Evolutionary conservation across 305 asterid genomes (phyloP).

Genomic region (Fraxinus albicans): DNA sequence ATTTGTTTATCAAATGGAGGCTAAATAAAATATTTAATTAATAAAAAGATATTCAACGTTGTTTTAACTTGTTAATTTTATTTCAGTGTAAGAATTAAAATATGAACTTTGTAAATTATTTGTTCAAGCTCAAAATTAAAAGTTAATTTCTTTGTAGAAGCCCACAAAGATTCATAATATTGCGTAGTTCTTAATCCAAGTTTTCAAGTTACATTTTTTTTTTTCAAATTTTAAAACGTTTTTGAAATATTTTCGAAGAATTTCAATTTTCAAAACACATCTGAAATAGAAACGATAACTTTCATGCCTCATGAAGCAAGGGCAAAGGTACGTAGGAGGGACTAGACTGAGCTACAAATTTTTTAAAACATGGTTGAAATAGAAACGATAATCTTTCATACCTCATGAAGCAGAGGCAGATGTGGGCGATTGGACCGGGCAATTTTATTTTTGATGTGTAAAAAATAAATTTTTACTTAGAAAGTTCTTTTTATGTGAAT

Average conservation of each 20-base stretch:
- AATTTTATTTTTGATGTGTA: too few relatives aligned
- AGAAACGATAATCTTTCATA: not conserved
- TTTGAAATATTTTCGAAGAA: too few relatives aligned
- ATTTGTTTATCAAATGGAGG: not conserved
- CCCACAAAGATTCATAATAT: not conserved
- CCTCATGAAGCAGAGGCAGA: not conserved
- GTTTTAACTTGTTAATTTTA: not conserved
- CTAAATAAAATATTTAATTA: not conserved
- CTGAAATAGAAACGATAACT: not conserved
- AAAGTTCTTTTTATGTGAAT: too few relatives aligned
- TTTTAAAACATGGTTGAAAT: too few relatives aligned
- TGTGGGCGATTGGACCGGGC: too few relatives aligned
- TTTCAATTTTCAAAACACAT: too few relatives aligned
- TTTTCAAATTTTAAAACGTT: too few relatives aligned
- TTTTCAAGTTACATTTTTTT: too few relatives aligned
- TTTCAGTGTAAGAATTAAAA: not conserved
- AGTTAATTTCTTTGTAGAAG: not conserved
- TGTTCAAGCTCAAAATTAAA: not conserved
- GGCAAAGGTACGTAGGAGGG: not conserved
- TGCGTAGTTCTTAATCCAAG: not conserved
- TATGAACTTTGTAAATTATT: too few relatives aligned
- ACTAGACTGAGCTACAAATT: too few relatives aligned
- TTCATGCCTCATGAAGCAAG: not conserved
- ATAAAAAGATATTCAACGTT: too few relatives aligned
- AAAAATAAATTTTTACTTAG: too few relatives aligned